phyloP scores from a whole-genome alignment of 2,329 filamentous ascomycete genomes.

The Trichophyton schoenleinii region DNA sequence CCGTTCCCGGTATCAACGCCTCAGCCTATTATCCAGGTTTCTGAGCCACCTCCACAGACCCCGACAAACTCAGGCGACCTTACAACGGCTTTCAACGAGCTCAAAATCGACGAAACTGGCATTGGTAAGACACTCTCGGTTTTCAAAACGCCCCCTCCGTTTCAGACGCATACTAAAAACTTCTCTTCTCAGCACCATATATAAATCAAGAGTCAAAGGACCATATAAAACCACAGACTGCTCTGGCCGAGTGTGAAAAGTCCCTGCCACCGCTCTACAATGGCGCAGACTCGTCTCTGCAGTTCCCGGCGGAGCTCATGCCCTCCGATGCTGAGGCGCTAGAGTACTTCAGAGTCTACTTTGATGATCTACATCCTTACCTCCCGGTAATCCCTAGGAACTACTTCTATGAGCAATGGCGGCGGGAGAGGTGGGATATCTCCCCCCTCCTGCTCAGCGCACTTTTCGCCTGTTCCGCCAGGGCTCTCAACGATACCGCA shows the following conservation, averaged over 20 bases:
- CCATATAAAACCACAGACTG: slow-evolving; percentile 41
- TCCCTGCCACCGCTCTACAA: slow-evolving; percentile 55
- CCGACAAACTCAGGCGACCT: slow-evolving; percentile 25
- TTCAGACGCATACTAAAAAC: not conserved
- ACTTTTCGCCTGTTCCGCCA: slow-evolving; percentile 77
- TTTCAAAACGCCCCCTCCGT: not conserved
- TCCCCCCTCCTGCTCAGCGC: slow-evolving; percentile 82
- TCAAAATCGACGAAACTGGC: slow-evolving; percentile 77
- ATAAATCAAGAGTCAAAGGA: slow-evolving; percentile 52
- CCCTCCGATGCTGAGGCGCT: slow-evolving; percentile 70
- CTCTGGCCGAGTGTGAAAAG: slow-evolving; percentile 50
- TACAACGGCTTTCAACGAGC: slow-evolving; percentile 66
- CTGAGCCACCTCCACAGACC: not conserved
- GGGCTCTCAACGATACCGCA: slow-evolving; percentile 35
- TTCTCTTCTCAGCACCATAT: slow-evolving; percentile 45
- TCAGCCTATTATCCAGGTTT: not conserved
- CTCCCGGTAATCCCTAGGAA: slow-evolving; percentile 76
- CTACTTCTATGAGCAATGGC: slow-evolving; percentile 82
- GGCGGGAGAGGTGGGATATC: slow-evolving; percentile 65
- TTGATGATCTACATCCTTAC: slow-evolving; percentile 81
- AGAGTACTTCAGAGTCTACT: slow-evolving; percentile 83
- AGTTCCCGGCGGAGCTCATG: slow-evolving; percentile 89
- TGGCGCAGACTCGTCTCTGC: slow-evolving; percentile 61
- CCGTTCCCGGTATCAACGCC: not conserved
- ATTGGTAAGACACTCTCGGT: slow-evolving; percentile 49